These are phyloP conservation scores for Mariannaea sp. DNA, from an alignment of 2,329 filamentous ascomycete genomes.

Conservation along the genomic window DNA sequence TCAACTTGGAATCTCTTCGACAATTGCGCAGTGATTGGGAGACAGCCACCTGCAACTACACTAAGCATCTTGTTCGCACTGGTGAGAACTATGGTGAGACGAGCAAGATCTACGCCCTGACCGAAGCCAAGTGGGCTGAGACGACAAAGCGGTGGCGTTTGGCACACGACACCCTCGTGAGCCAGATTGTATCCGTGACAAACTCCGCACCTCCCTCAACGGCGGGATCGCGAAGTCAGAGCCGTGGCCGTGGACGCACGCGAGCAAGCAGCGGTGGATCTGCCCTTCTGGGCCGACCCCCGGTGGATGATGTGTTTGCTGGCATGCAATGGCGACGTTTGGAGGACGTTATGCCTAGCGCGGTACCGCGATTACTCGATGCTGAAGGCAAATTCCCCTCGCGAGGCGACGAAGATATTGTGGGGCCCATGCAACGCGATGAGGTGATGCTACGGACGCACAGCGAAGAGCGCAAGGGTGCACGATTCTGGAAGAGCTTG, in stretches of 20 bases:
- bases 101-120: conserved; percentile 84
- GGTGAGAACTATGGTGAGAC: conserved; percentile 90
- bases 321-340: conserved; percentile 52
- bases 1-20: conserved; percentile 61
- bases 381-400: conserved; percentile 84
- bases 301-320: conserved; percentile 47
- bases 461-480: conserved; percentile 51
- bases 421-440: conserved; percentile 82
- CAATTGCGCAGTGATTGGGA: conserved; percentile 82
- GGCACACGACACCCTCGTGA: conserved; percentile 68
- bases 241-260: conserved; percentile 46
- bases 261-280: conserved; percentile 51
- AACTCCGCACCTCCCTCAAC: conserved; percentile 35
- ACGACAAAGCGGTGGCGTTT: conserved; percentile 76
- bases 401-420: conserved; percentile 88
- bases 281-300: conserved; percentile 40
- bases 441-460: conserved; percentile 55
- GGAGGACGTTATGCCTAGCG: conserved; percentile 63
- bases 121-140: conserved; percentile 85
- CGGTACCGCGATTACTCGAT: conserved; percentile 71
- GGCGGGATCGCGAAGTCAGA: conserved; percentile 45
- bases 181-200: conserved; percentile 51
- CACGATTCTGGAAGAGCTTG: conserved; percentile 55
- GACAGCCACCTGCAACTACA: conserved; percentile 80
- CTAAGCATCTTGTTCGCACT: conserved; percentile 84